Evolutionary conservation across 345 rosid species (phyloP), one percentile per base, ranked within the genome.

Genomic region (Trapa incisa): DNA sequence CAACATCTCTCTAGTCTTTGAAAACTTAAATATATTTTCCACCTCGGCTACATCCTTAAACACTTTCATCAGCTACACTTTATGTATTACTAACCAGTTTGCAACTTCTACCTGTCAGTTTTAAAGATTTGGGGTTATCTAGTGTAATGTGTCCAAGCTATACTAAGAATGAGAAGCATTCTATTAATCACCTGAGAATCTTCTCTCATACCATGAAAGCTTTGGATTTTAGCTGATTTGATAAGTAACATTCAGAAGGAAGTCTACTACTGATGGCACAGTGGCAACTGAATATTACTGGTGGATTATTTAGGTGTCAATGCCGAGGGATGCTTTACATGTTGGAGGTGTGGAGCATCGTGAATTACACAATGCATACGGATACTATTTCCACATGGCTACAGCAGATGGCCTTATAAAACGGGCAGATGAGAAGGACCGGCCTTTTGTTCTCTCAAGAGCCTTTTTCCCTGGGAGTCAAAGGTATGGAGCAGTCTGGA

Each of bases 241-340:
- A 61, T n/a, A 0, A 61, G n/a, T 61, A 61, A 61, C 14, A 61
- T 4, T 15, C 1, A n/a, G 4, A 17, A 37, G 47, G 66, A 15
- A 37, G 32, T 16, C 32, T 37, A 37, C 38, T n/a, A 8, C 29
- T 6, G 22, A 54, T 17, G 8, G 32, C n/a, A 16, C 10, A 9
- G 42, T 13, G 37, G 6, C 42, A 16, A 43, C 47, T 53, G 29
- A 35, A 39, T 29, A 47, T 22, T 29, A 3, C 12, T 17, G 56
- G 41, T 65, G 63, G 52, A 39, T 53, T 57, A 10, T 47, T 62
- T 78, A 95, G 99, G 77, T 95, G 72, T 79, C 96, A 45, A 91
- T 91, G 99, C 99, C 99, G 35, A 87, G 99, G 76, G 99, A 95
- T 83, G 88, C 86, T 75, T 80, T 95, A 69, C 99, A 95, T 76